A percentile compares a stretch with the other conserved stretches of the same genome.
These are phyloP conservation scores for Sporothrix protearum DNA, from an alignment of 2,329 filamentous ascomycete species.

Conservation along the genomic window DNA sequence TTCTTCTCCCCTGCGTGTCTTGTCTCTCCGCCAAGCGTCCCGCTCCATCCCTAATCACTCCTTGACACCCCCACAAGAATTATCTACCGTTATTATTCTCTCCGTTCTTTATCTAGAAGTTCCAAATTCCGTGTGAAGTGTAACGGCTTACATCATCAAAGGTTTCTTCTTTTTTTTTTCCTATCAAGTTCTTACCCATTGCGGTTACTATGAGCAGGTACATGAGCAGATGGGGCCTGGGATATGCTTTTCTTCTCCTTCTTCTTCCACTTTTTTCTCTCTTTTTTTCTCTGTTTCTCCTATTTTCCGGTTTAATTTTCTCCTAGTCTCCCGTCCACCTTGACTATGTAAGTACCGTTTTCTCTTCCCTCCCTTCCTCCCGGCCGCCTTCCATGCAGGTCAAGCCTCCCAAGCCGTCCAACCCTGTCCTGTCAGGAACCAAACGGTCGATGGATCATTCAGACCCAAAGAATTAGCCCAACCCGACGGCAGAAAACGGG, in stretches of 20 bases:
- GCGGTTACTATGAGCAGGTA: neutral
- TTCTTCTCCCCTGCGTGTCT: neutral
- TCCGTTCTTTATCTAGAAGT: neutral
- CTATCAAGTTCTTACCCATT: neutral
- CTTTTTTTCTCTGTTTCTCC: neutral
- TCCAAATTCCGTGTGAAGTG: neutral
- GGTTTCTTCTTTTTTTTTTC: neutral
- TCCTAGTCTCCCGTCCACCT: neutral
- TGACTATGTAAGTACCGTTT: no score
- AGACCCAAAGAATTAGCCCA: neutral
- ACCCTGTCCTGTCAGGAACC: constrained; percentile 4
- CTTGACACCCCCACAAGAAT: neutral
- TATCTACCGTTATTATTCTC: neutral
- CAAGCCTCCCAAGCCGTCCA: neutral
- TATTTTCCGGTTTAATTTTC: neutral
- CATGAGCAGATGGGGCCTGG: constrained; percentile 3
- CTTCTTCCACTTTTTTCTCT: no score
- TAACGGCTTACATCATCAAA: neutral
- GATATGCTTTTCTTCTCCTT: neutral
- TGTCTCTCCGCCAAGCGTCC: constrained; percentile 4
- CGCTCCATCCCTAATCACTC: neutral
- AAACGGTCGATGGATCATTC: neutral
- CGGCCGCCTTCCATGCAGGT: neutral
- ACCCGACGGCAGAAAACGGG: constrained; percentile 4
- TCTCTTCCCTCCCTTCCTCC: neutral